Evolutionary conservation across 768 basidiomycete species (phyloP), one percentile per base, ranked within the genome.

Genomic region (Macrolepiota fuliginosa): DNA sequence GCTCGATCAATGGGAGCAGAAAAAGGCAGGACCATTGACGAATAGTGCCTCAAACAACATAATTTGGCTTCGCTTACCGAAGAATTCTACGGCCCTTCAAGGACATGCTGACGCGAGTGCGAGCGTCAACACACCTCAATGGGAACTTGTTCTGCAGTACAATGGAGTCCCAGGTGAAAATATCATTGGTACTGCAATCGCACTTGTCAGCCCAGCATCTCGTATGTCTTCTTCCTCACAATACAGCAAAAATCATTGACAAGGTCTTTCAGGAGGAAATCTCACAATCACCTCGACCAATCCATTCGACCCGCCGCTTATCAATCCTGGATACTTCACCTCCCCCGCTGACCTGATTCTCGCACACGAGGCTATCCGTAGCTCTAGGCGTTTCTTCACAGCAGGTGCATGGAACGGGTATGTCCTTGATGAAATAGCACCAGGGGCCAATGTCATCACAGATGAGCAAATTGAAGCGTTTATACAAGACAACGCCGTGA

Each of bases 81-180:
- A 37, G 10, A 59, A 53, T 25, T 55, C 62, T 17, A 25, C 57
- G 1, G 42, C 55, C 15, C 62, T 64, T 7, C 47, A 61, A 15
- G 25, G 27, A 6, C 52, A 65, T 32, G 47, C 37, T 1, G 71
- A 74, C 53, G 68, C 68, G 3, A 59, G 69, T 9, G 65, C 70
- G 3, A 71, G 72, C 0, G 56, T 60, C n/a, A 45, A 50, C 27
- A 49, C 70, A 0, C 65, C 71, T 32, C 73, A 71, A 52, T 63
- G 61, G 37, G 70, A 72, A 61, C 40, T 70, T 1, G 35, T 53
- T 12, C 17, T 17, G 6, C 27, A 63, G 63, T 29, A 62, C n/a
- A 46, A 40, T 12, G 64, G 61, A 32, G 50, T 49, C 7, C 24
- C 13, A 6, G 57, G 51, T 1, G 47, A 40, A 39, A 19, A 49